These are phyloP conservation scores for Lichtheimia ornata DNA, from an alignment of 371 early-diverging fungal genomes.

Conservation along the genomic window DNA sequence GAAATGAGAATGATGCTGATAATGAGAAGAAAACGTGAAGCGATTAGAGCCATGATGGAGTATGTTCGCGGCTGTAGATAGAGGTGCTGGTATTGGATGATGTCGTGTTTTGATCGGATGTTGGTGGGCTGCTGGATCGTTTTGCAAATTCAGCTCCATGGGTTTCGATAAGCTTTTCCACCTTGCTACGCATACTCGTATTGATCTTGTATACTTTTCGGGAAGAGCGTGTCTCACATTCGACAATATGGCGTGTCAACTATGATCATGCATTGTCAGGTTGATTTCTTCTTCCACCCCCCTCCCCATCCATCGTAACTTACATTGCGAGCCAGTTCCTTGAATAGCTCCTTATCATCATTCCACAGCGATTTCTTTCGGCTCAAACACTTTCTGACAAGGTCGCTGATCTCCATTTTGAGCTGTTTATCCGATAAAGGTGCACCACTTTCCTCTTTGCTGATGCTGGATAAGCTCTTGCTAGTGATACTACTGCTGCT, in stretches of 20 bases:
- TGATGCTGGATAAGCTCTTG: slow-evolving; percentile 4
- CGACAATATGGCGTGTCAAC: slow-evolving; percentile 54
- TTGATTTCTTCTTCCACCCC: neutral
- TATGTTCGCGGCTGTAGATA: neutral
- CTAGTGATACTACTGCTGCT: neutral
- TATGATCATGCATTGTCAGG: slow-evolving; percentile 7
- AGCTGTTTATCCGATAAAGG: slow-evolving; percentile 34
- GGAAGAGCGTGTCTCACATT: slow-evolving; percentile 38
- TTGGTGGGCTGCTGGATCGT: neutral
- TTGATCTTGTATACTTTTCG: slow-evolving; percentile 40
- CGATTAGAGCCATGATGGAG: neutral
- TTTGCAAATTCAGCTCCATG: slow-evolving; percentile 36
- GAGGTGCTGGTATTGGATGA: neutral
- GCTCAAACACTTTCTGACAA: slow-evolving; percentile 43
- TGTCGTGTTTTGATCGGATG: neutral
- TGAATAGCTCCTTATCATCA: slow-evolving; percentile 49
- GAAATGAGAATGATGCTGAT: too few relatives aligned
- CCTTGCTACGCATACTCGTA: slow-evolving; percentile 29
- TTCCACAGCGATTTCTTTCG: slow-evolving; percentile 39
- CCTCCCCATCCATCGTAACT: neutral
- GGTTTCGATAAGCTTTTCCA: slow-evolving; percentile 48
- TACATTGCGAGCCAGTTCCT: slow-evolving; percentile 53
- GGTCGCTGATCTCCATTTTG: slow-evolving; percentile 46
- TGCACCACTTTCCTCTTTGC: slow-evolving; percentile 9
- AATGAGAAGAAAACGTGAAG: too few relatives aligned